These are phyloP conservation scores for Verticillium nubilum DNA, from an alignment of 2,329 filamentous ascomycete species.

Conservation along the genomic window DNA sequence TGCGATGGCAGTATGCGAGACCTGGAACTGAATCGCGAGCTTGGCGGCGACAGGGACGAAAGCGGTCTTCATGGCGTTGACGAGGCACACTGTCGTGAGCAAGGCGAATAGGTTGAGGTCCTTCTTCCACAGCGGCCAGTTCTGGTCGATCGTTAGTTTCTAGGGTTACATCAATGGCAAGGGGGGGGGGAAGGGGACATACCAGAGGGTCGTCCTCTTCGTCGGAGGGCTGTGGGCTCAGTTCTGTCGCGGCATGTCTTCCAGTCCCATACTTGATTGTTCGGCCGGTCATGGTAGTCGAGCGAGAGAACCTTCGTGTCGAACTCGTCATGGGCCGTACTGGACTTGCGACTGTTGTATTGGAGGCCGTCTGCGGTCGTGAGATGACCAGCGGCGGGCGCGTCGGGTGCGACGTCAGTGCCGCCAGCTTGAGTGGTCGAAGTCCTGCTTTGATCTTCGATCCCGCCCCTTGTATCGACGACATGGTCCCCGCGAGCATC, in stretches of 20 bases:
- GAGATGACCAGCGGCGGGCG: not conserved
- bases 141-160: constrained; percentile 26
- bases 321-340: constrained; percentile 23
- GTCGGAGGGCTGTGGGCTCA: constrained; percentile 51
- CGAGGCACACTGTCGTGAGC: constrained; percentile 38
- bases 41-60: constrained; percentile 42
- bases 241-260: constrained; percentile 34
- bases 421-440: not conserved
- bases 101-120: constrained; percentile 42
- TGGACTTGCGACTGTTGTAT: not conserved
- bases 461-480: not conserved
- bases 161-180: not conserved
- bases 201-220: constrained; percentile 50
- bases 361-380: not conserved
- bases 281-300: constrained; percentile 22
- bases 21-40: constrained; percentile 34
- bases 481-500: not conserved
- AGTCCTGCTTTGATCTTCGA: constrained; percentile 1
- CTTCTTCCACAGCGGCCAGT: constrained; percentile 52
- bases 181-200: constrained; percentile 13
- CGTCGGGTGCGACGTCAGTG: not conserved
- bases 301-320: constrained; percentile 28
- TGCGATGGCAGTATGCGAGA: constrained; percentile 41
- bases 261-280: constrained; percentile 43
- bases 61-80: constrained; percentile 48